Conservation (phyloP, 2,329 filamentous ascomycete genomes). For the Dothistroma pini region DNA sequence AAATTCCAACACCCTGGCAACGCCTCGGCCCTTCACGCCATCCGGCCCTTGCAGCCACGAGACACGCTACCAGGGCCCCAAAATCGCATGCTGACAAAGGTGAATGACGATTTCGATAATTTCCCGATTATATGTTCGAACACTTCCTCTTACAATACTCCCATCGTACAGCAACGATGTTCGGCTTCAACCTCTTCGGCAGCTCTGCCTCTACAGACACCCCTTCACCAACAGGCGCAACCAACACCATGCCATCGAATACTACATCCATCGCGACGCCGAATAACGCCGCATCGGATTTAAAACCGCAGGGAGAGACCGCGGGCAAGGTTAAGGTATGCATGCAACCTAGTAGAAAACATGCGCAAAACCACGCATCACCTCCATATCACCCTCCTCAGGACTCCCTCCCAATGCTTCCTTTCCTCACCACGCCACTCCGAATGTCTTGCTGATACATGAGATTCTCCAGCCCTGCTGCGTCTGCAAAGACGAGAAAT, state of each 20-base stretch:
- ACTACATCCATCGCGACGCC: constrained; percentile 18
- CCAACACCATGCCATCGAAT: constrained; percentile 4
- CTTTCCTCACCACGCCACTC: not conserved
- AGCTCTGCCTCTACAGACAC: not conserved
- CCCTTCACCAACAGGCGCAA: constrained; percentile 12
- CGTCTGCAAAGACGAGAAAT: constrained; percentile 94
- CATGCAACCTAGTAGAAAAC: not conserved
- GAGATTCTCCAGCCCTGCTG: constrained; percentile 71
- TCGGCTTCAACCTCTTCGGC: constrained; percentile 3
- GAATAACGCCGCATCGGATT: constrained; percentile 45
- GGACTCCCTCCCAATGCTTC: not conserved
- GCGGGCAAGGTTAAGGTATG: constrained; percentile 45
- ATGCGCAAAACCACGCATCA: constrained; percentile 5
- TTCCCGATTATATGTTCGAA: not conserved
- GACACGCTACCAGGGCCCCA: not conserved
- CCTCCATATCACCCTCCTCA: constrained; percentile 10
- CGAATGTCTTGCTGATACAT: not conserved
- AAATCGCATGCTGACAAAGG: not conserved
- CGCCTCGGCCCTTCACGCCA: not conserved
- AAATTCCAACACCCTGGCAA: not conserved
- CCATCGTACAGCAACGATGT: not conserved
- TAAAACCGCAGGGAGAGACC: constrained; percentile 40
- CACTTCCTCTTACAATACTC: not conserved
- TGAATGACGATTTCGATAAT: not conserved
- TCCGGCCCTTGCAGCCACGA: not conserved